Base-by-base conservation (phyloP, 2,329 filamentous ascomycete genomes). In the Cercospora brassicicola region DNA sequence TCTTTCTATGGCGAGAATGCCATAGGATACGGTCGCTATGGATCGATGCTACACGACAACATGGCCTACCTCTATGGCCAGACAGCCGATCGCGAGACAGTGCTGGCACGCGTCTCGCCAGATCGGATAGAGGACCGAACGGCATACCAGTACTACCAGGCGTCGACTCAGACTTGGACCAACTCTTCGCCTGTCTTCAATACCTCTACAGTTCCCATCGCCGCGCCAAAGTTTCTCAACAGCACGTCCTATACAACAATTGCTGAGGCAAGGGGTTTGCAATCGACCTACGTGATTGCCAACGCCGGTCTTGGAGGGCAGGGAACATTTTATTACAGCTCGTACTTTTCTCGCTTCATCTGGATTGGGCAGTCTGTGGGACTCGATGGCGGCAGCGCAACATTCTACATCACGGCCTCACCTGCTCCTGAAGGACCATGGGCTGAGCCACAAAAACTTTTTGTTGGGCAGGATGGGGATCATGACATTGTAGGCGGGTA, bases 381-480 rank as follows among this genome's bases (percentile, higher is more conserved):
- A 3, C 57, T 70, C 8, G 63, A 61, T 30, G 59, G 60, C n/a
- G 59, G 56, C n/a, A 61, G 63, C 2, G 72, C 76, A 0, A 69
- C 71, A 15, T 76, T 75, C 68, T 75, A 69, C 42, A 74, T 75
- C 63, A 73, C 71, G 23, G 76, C 77, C 8, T 72, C 77, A 13
- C 74, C 75, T 1, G 62, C 71, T 4, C 74, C 76, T 0, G 73
- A 77, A 59, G 77, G 77, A 1, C 77, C 76, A 2, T 79, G 77
- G 77, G 69, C 67, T 10, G 61, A 73, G 18, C 74, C 76, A 9
- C 59, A 62, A 11, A 10, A 57, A 36, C 30, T 75, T 13, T 75
- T 69, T 42, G 33, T 42, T 10, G 73, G 73, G 4, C 55, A 71
- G 53, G 61, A 64, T 42, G 73, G 73, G 3, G 72, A 71, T 56